Base-by-base conservation (phyloP, 2,329 filamentous ascomycete species). In the Exophiala sideris region DNA sequence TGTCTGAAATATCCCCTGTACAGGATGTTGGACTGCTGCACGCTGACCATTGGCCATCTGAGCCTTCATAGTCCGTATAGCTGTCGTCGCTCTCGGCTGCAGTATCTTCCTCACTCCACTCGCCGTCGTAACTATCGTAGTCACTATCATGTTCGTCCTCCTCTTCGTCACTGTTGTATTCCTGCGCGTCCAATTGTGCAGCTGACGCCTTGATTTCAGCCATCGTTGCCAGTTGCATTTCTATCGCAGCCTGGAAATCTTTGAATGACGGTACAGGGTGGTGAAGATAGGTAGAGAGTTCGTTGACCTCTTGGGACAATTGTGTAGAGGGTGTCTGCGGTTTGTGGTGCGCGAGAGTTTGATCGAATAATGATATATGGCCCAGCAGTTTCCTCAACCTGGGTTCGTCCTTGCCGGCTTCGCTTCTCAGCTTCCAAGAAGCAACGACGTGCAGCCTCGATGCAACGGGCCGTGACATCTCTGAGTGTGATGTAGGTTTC, bases 241-340 rank as follows among this genome's bases (percentile, higher is more conserved):
- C 36, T 41, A 62, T 55, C 33, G 59, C 59, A 14, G 56, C 50
- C 40, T 59, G 57, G 47, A 62, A 62, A 38, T 56, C 48, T 35
- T 47, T 45, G 50, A 62, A 59, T 1, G 54, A 58, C 9, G 58
- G 57, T 8, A 52, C 54, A 14, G 48, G 48, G 16, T 57, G 52
- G 41, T 52, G 51, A 36, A 52, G 46, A 33, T 57, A 55, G 29
- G 54, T 29, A 1, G 57, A 48, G 11, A 50, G 29, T 21, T 54
- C 42, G 33, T 50, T 54, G 6, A 20, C 12, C n/a, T 48, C 45
- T 10, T 18, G 20, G 32, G 52, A 10, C 6, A 34, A 29, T 18
- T 29, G 18, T 7, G 56, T 34, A 12, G 45, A 5, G 2, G 21
- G 14, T 14, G 38, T 21, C 32, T 40, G 20, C 6, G 29, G 16